Percentiles rank a stretch among this genome's conserved stretches.
Evolutionary conservation across 1,139 yeast genomes (phyloP).

Genomic region (Nakaseomyces glabratus): DNA sequence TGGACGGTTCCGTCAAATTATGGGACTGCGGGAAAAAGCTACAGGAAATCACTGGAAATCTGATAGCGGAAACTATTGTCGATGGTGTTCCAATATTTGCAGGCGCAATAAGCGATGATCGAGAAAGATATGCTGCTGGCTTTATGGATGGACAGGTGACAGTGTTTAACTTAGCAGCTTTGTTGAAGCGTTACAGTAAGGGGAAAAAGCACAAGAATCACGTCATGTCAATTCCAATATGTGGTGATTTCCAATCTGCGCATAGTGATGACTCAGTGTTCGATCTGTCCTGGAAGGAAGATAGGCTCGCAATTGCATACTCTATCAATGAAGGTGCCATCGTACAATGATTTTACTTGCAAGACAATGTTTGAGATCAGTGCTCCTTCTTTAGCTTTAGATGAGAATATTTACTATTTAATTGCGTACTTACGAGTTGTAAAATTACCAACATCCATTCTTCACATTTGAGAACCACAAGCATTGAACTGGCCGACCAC

Average conservation of each 20-base stretch:
- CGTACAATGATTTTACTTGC: too few species aligned
- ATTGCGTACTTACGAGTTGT: too few species aligned
- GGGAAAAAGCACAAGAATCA: constrained; percentile 11
- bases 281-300: constrained; percentile 15
- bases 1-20: constrained; percentile 61
- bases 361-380: too few species aligned
- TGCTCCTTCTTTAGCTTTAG: too few species aligned
- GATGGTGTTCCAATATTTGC: constrained; percentile 46
- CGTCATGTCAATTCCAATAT: constrained; percentile 9
- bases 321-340: constrained; percentile 13
- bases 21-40: constrained; percentile 44
- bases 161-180: constrained; percentile 30
- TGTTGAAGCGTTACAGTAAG: constrained; percentile 3
- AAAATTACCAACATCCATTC: too few species aligned
- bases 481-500: too few species aligned
- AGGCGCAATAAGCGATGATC: constrained; percentile 45
- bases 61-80: constrained; percentile 35
- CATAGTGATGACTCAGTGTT: constrained; percentile 12
- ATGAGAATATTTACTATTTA: too few species aligned
- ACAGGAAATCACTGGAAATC: constrained; percentile 31
- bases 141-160: constrained; percentile 45
- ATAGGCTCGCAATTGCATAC: constrained; percentile 13
- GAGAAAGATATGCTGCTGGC: constrained; percentile 47
- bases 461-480: too few species aligned
- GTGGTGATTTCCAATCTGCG: constrained; percentile 1